Percentiles rank a stretch among this genome's conserved stretches.
Evolutionary conservation across 176 grass and related monocot genomes (phyloP).

Genomic region (barley (Hordeum vulgare)): DNA sequence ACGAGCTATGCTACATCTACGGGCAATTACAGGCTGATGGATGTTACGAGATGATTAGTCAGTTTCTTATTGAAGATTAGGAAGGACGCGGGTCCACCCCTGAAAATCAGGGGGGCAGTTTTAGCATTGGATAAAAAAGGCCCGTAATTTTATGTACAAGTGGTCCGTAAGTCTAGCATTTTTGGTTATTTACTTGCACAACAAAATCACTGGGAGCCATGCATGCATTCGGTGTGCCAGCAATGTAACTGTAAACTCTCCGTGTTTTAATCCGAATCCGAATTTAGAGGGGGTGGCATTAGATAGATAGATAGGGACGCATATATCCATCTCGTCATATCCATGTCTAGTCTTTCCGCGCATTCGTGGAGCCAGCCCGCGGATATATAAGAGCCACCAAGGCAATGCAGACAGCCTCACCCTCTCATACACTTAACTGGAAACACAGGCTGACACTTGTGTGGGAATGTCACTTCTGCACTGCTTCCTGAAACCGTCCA

Average conservation of each 20-base stretch:
- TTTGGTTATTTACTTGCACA: not conserved
- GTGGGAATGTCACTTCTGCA: not conserved
- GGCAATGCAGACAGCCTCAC: not conserved
- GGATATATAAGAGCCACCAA: conserved; percentile 27
- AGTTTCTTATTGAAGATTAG: too few relatives aligned
- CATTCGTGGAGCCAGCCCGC: not conserved
- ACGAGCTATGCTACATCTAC: too few relatives aligned
- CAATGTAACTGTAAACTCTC: not conserved
- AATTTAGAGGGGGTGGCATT: not conserved
- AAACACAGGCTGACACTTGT: too few relatives aligned
- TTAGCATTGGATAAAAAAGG: too few relatives aligned
- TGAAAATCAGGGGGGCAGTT: too few relatives aligned
- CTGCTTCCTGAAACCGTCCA: not conserved
- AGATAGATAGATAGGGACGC: not conserved
- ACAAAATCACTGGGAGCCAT: not conserved
- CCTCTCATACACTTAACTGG: not conserved
- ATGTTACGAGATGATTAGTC: too few relatives aligned
- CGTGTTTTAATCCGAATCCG: not conserved
- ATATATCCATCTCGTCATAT: not conserved
- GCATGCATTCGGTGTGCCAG: not conserved
- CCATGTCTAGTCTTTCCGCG: not conserved
- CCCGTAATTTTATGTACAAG: too few relatives aligned
- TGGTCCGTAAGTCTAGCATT: too few relatives aligned
- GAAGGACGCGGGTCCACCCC: too few relatives aligned
- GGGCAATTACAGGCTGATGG: too few relatives aligned